phyloP scores from a whole-genome alignment of 495 filamentous ascomycete genomes.

The Talaromyces trachyspermus region DNA sequence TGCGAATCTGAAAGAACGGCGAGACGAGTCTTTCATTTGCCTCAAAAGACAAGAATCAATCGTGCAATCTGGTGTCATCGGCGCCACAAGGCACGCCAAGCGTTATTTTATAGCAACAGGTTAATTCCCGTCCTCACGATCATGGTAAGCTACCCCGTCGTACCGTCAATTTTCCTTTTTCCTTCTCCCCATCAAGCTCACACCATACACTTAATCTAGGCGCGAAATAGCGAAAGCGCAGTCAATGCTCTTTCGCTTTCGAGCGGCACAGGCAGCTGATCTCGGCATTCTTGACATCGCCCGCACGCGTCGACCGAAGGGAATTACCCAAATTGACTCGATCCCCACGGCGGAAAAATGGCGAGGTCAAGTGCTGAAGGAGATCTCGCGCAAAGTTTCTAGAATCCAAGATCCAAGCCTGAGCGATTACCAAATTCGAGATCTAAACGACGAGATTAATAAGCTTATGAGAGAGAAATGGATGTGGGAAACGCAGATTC shows the following conservation, averaged over 20 bases:
- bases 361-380: conserved; percentile 95
- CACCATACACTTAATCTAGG: conserved; percentile 32
- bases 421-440: conserved; percentile 92
- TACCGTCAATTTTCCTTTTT: conserved; percentile 12
- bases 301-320: conserved; percentile 82
- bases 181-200: conserved; percentile 15
- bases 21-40: background rate
- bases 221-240: conserved; percentile 93
- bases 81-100: too few species aligned
- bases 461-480: conserved; percentile 97
- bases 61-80: background rate
- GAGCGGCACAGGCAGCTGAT: conserved; percentile 93
- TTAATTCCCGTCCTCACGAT: background rate
- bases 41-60: background rate
- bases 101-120: background rate
- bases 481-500: conserved; percentile 96
- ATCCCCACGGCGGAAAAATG: conserved; percentile 94
- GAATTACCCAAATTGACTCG: conserved; percentile 72
- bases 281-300: conserved; percentile 91
- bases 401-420: conserved; percentile 86
- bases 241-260: conserved; percentile 99
- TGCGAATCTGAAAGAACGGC: too few species aligned
- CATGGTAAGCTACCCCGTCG: background rate
- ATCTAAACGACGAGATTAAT: conserved; percentile 99
- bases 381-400: conserved; percentile 91